A percentile compares a stretch with the other conserved stretches of the same genome.
These are phyloP conservation scores for Eleusine coracana DNA, from an alignment of 176 grass and related monocot genomes.

Conservation along the genomic window DNA sequence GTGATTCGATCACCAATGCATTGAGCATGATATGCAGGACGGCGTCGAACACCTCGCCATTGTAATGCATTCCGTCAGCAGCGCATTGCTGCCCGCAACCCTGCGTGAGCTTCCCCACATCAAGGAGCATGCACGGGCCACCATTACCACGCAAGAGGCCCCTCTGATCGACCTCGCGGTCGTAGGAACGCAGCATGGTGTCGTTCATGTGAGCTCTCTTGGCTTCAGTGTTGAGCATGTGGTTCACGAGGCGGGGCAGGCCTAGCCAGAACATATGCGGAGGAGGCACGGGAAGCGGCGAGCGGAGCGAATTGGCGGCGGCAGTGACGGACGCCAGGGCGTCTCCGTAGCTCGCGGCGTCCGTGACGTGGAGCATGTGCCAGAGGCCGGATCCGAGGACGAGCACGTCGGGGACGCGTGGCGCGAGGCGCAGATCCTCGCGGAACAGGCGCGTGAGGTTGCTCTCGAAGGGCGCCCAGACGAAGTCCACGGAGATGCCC, in stretches of 20 bases:
- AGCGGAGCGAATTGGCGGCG: conserved; percentile 40
- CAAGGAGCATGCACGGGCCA: conserved; percentile 63
- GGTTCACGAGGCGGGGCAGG: conserved; percentile 66
- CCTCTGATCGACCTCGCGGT: conserved; percentile 56
- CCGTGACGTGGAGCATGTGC: conserved; percentile 87
- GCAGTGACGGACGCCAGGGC: conserved; percentile 41
- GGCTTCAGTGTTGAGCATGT: conserved; percentile 81
- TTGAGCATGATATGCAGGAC: conserved; percentile 90
- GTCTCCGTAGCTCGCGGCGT: conserved; percentile 57
- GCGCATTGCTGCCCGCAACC: conserved; percentile 77
- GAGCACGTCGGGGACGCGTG: conserved; percentile 69
- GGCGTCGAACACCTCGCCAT: conserved; percentile 65
- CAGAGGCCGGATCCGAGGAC: conserved; percentile 89
- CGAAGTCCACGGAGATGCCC: conserved; percentile 79
- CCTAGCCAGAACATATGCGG: conserved; percentile 94
- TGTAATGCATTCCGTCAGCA: conserved; percentile 83
- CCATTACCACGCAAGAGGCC: conserved; percentile 47
- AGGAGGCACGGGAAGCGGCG: conserved; percentile 38
- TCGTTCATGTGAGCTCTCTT: conserved; percentile 79
- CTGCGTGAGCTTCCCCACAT: conserved; percentile 59
- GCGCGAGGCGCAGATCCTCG: conserved; percentile 59
- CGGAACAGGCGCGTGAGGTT: conserved; percentile 74
- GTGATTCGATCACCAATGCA: conserved; percentile 81
- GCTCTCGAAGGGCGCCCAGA: conserved; percentile 88
- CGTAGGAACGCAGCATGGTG: conserved; percentile 61